Evolutionary conservation across 768 basidiomycete species (phyloP).

Genomic region (Podaxis sp.): DNA sequence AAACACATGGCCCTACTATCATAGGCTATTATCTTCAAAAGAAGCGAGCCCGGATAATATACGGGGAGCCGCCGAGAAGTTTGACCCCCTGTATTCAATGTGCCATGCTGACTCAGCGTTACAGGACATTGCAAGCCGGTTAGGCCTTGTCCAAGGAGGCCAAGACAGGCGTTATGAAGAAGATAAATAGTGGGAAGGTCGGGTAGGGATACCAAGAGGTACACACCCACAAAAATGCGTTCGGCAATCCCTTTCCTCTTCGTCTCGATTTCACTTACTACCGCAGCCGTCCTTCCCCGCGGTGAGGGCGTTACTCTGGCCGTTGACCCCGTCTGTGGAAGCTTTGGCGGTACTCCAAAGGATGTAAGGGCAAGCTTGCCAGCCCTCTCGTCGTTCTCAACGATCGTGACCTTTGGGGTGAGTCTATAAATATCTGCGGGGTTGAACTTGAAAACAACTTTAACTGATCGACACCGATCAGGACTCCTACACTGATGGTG

Average conservation of each 20-base stretch:
- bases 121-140: not conserved
- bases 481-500: constrained; percentile 45
- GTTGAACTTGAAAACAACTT: not conserved
- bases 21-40: not conserved
- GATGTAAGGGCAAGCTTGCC: constrained; percentile 43
- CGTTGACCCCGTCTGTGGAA: constrained; percentile 45
- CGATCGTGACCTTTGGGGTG: constrained; percentile 54
- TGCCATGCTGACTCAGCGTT: not conserved
- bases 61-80: constrained; percentile 12
- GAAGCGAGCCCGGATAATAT: constrained; percentile 19
- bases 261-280: constrained; percentile 20
- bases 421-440: constrained; percentile 9
- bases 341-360: constrained; percentile 31
- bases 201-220: not conserved
- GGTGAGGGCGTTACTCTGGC: constrained; percentile 32
- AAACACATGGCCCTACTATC: not conserved
- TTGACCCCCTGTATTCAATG: not conserved
- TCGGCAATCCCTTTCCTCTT: constrained; percentile 14
- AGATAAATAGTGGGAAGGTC: not conserved
- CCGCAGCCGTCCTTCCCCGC: constrained; percentile 21
- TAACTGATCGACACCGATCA: constrained; percentile 12
- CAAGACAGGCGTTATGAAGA: not conserved
- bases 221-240: not conserved
- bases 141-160: not conserved
- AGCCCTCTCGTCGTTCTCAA: constrained; percentile 20